A percentile compares a stretch with the other conserved stretches of the same genome.
These are phyloP conservation scores for Biscogniauxia marginata DNA, from an alignment of 2,329 filamentous ascomycete genomes.

Conservation along the genomic window DNA sequence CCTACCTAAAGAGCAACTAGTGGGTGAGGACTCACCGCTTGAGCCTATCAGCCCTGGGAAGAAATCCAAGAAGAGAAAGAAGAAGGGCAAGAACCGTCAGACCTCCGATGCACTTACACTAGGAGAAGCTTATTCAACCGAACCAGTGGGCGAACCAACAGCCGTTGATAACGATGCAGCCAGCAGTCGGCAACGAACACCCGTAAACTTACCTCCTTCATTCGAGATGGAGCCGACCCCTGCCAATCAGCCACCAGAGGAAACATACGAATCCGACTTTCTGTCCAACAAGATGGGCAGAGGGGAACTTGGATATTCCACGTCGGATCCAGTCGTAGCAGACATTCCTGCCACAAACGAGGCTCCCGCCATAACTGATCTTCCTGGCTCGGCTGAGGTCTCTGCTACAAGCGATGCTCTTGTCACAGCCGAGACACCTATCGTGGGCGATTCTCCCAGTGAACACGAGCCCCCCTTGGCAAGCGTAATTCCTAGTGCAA, in stretches of 20 bases:
- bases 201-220: background rate
- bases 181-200: too few species aligned
- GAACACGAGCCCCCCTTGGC: background rate
- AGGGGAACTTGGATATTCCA: background rate
- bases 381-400: too few species aligned
- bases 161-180: background rate
- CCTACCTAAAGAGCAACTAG: background rate
- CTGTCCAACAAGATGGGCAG: background rate
- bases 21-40: background rate
- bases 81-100: conserved; percentile 8
- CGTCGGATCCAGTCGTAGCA: background rate
- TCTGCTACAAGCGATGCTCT: background rate
- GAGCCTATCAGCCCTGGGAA: conserved; percentile 19
- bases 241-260: background rate
- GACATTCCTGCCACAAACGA: background rate
- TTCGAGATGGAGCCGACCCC: background rate
- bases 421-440: background rate
- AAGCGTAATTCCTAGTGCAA: background rate
- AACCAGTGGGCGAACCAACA: conserved; percentile 8
- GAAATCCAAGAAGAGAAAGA: conserved; percentile 25
- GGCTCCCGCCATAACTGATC: too few species aligned
- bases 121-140: conserved; percentile 5
- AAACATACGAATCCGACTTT: background rate
- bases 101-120: background rate
- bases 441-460: background rate